Evolutionary conservation across 768 basidiomycete species (phyloP).

Genomic region (Naematelia aurantialba): DNA sequence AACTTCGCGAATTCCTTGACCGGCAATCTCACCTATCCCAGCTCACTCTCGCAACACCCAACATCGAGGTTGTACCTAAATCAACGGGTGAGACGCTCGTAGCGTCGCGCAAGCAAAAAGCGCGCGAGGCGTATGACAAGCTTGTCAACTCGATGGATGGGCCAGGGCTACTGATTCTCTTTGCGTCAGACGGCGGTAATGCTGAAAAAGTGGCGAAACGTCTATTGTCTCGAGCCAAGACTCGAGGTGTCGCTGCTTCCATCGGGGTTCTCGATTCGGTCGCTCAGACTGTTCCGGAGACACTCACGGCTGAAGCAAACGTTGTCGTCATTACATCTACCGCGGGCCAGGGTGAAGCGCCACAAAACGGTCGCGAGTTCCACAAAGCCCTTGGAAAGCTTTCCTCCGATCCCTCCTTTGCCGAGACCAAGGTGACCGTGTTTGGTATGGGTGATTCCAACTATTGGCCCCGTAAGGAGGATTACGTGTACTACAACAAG

Average conservation of each 20-base stretch:
- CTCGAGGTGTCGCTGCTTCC: slow-evolving; percentile 73
- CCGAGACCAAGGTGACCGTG: slow-evolving; percentile 67
- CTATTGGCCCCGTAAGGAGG: slow-evolving; percentile 97
- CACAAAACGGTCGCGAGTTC: slow-evolving; percentile 88
- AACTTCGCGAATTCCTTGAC: slow-evolving; percentile 88
- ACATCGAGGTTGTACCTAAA: slow-evolving; percentile 73
- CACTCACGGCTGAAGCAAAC: slow-evolving; percentile 67
- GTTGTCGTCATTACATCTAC: slow-evolving; percentile 85
- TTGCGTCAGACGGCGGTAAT: slow-evolving; percentile 88
- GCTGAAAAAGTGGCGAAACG: slow-evolving; percentile 97
- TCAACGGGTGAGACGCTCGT: slow-evolving; percentile 79
- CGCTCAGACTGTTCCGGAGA: slow-evolving; percentile 58
- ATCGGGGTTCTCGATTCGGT: slow-evolving; percentile 76
- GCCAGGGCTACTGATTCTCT: slow-evolving; percentile 82
- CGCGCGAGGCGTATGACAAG: slow-evolving; percentile 76
- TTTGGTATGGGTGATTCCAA: slow-evolving; percentile 97
- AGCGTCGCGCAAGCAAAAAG: slow-evolving; percentile 75
- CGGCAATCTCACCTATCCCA: slow-evolving; percentile 95
- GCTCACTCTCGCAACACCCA: slow-evolving; percentile 70
- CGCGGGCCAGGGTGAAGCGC: slow-evolving; percentile 95
- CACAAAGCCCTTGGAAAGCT: slow-evolving; percentile 68
- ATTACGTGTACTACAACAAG: slow-evolving; percentile 98
- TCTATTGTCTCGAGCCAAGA: slow-evolving; percentile 73
- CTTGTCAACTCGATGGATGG: slow-evolving; percentile 80
- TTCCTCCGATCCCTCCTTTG: slow-evolving; percentile 53